A percentile compares a stretch with the other conserved stretches of the same genome.
These are phyloP conservation scores for Colletotrichum incanum DNA, from an alignment of 2,329 filamentous ascomycete species.

Conservation along the genomic window DNA sequence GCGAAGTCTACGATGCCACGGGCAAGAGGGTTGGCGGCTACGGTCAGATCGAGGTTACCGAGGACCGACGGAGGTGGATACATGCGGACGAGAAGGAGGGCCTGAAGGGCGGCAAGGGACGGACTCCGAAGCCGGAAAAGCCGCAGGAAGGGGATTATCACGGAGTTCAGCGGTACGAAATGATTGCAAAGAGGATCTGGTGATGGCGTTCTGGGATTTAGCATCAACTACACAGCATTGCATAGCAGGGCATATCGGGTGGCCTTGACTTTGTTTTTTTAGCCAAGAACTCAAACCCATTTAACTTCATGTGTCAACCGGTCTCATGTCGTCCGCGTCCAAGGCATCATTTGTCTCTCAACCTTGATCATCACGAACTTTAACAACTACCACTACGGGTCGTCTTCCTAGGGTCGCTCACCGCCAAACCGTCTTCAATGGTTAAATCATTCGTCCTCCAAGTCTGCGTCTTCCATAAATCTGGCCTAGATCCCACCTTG, in stretches of 20 bases:
- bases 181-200: constrained; percentile 98
- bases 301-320: background rate
- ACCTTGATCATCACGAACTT: background rate
- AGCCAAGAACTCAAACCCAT: background rate
- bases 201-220: constrained; percentile 55
- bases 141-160: constrained; percentile 66
- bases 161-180: constrained; percentile 86
- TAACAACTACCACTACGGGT: background rate
- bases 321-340: background rate
- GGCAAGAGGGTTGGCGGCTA: constrained; percentile 86
- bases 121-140: constrained; percentile 71
- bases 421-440: background rate
- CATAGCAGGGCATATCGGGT: background rate
- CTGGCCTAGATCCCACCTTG: background rate
- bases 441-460: background rate
- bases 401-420: background rate
- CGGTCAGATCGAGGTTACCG: constrained; percentile 89
- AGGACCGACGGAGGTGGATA: constrained; percentile 88
- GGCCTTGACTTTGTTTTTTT: background rate
- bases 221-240: constrained; percentile 1
- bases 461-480: background rate
- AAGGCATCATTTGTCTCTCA: too few species aligned
- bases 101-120: constrained; percentile 66
- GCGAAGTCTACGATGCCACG: constrained; percentile 75
- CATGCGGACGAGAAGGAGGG: constrained; percentile 88